Evolutionary conservation across 2,329 filamentous ascomycete genomes (phyloP), one percentile per base, ranked within the genome.

Genomic region (Tolypocladium guangdongense): DNA sequence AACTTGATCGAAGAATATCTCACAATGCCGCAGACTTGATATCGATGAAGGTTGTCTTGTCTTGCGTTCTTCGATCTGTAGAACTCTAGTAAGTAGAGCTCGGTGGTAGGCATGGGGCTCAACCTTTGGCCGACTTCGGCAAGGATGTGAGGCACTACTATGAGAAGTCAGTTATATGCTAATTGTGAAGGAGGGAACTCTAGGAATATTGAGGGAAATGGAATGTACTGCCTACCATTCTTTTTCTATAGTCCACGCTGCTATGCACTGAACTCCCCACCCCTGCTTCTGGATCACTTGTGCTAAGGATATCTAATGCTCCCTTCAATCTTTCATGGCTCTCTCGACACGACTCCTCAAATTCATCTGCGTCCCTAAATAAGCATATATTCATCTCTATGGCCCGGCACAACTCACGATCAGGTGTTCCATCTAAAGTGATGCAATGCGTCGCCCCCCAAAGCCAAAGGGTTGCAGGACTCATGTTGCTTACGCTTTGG

Each of bases 381-480:
- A 16, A 52, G 55, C 20, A 52, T 45, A 1, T n/a, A 2, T 33
- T 14, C 18, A 1, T 22, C 20, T 7, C 6, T 2, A 16, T n/a
- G 16, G 43, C 3, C 16, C 22, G 14, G 36, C 14, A 46, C 36
- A 33, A 52, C 53, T 39, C 33, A 55, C 53, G 18, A 18, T 56
- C 53, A 24, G 50, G 22, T 36, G 55, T 56, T 12, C 51, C 53
- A 37, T 56, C 51, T 37, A 56, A 50, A 11, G 51, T 53, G 36
- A 56, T 53, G n/a, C 39, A 55, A 39, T 55, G 39, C 2, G 53
- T 51, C 12, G 53, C 55, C 1, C 55, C 55, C 55, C 55, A 53
- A 11, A 55, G 51, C 55, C 55, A 56, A 4, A 56, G 50, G 4
- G 49, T 56, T 6, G 50, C 53, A 22, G 51, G 37, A 30, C 55